These are phyloP conservation scores for Elsinoe australis DNA, from an alignment of 2,329 filamentous ascomycete genomes.

Conservation along the genomic window DNA sequence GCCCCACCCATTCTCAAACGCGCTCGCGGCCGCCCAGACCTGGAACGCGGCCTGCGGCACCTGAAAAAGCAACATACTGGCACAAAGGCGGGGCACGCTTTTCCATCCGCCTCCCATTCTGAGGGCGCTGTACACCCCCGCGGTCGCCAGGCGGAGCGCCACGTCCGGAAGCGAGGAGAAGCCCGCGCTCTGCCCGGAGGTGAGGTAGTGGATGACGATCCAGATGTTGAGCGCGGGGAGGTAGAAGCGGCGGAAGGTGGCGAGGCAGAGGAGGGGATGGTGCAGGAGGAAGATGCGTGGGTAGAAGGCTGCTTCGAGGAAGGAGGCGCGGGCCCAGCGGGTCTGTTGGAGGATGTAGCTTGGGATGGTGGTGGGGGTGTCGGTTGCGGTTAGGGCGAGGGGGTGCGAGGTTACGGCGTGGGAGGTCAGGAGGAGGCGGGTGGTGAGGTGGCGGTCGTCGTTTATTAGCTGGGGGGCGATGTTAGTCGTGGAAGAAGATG, in stretches of 20 bases:
- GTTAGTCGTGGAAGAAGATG: not conserved
- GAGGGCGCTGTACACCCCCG: not conserved
- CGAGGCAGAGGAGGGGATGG: slow-evolving; percentile 7
- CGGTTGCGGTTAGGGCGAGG: slow-evolving; percentile 5
- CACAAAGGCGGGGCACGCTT: not conserved
- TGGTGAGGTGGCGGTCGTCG: slow-evolving; percentile 15
- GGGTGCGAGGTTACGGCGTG: slow-evolving; percentile 6
- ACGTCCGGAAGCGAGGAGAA: not conserved
- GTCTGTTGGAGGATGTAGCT: slow-evolving; percentile 12
- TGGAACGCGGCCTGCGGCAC: slow-evolving; percentile 8
- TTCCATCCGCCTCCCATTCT: not conserved
- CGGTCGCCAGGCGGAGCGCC: not conserved
- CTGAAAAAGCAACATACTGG: slow-evolving; percentile 9
- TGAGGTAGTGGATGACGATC: not conserved
- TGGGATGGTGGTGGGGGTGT: slow-evolving; percentile 10
- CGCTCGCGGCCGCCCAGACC: slow-evolving; percentile 4
- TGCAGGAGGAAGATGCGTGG: slow-evolving; percentile 11
- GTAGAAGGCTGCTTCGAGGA: slow-evolving; percentile 10
- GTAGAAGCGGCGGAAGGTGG: slow-evolving; percentile 12
- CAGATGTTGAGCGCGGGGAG: slow-evolving; percentile 1
- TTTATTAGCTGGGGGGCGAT: slow-evolving; percentile 7
- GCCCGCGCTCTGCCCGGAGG: not conserved
- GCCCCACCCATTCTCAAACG: slow-evolving; percentile 11
- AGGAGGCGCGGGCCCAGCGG: slow-evolving; percentile 13
- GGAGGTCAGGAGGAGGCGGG: slow-evolving; percentile 5